A percentile compares a stretch with the other conserved stretches of the same genome.
phyloP scores from a whole-genome alignment of 805 yeast species.

The Scheffersomyces stipitis region DNA sequence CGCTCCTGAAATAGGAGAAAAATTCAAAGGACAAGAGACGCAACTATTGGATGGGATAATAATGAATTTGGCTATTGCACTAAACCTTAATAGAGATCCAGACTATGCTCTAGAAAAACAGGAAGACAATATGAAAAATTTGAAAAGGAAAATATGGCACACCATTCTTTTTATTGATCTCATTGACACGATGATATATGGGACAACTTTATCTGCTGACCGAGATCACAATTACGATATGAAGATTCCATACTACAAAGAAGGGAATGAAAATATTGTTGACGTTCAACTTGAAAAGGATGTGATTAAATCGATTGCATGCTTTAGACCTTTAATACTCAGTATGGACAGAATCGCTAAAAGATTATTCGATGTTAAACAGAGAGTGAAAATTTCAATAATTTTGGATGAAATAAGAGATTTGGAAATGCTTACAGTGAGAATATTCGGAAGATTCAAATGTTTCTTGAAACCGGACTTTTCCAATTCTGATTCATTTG shows the following conservation, averaged over 20 bases:
- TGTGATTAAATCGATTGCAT: conserved; percentile 34
- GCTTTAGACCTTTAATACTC: conserved; percentile 33
- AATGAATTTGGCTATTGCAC: conserved; percentile 36
- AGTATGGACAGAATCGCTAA: conserved; percentile 17
- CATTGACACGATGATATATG: conserved; percentile 30
- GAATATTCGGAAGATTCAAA: conserved; percentile 19
- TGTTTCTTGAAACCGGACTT: conserved; percentile 5
- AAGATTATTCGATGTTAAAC: conserved; percentile 37
- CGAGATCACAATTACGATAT: conserved; percentile 43
- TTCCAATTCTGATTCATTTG: conserved; percentile 4
- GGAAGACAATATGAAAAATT: conserved; percentile 14
- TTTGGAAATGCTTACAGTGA: conserved; percentile 33
- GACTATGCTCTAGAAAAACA: conserved; percentile 22
- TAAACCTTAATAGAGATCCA: conserved; percentile 42
- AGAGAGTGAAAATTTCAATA: conserved; percentile 33
- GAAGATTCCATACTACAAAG: conserved; percentile 41
- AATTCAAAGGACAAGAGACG: conserved; percentile 12
- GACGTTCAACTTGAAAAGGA: conserved; percentile 43
- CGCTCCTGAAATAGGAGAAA: conserved; percentile 15
- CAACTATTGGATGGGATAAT: conserved; percentile 19
- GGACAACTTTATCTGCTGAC: conserved; percentile 9
- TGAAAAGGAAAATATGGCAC: conserved; percentile 63
- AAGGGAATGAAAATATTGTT: conserved; percentile 33
- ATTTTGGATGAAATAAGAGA: conserved; percentile 32
- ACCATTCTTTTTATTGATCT: conserved; percentile 46